Base-by-base conservation (phyloP, 23 red algal genomes). In the Gracilariopsis chorda region DNA sequence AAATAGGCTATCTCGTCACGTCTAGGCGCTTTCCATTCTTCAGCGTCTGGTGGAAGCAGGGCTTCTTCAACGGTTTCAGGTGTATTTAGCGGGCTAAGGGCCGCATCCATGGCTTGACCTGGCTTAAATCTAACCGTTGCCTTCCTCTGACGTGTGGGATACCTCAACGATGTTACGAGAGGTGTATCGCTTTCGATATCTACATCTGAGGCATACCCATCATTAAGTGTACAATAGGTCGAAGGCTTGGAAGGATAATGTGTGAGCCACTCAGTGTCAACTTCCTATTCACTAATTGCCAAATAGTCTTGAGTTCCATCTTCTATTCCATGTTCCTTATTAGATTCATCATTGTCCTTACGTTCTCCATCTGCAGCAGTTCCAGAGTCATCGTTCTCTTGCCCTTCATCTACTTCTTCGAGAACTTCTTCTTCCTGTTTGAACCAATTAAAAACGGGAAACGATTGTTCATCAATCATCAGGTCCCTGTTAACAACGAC, bases 21-120 rank as follows among this genome's bases (percentile, higher is more conserved):
- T 46, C 67, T 86, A 32, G 81, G 58, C 2, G 30, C 24, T 52
- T 86, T 61, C 81, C 81, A 86, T 13, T 11, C 33, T 25, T 11
- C 59, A 19, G 61, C 42, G 35, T 86, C 81, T 10, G 40, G 43
- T 30, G 14, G 39, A 28, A 14, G 29, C 7, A 53, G 74, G 17
- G 74, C 74, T 14, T 79, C 77, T 41, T 28, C 35, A 41, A 74
- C 67, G 23, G 16, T 33, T 11, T 30, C 23, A n/a, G 56, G 52
- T 13, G 0, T 37, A 0, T 28, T 24, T 6, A 58, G 25, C n/a
- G 23, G 12, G 10, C 4, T 0, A 10, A 5, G 21, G 17, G 77
- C 16, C 20, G 0, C 49, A 4, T 7, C 49, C 0, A 57, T 23
- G 40, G 77, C 77, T n/a, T 34, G 6, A 10, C 25, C 77, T 32